Conservation (phyloP, 306 rosid genomes). For the Dryas drummondii region DNA sequence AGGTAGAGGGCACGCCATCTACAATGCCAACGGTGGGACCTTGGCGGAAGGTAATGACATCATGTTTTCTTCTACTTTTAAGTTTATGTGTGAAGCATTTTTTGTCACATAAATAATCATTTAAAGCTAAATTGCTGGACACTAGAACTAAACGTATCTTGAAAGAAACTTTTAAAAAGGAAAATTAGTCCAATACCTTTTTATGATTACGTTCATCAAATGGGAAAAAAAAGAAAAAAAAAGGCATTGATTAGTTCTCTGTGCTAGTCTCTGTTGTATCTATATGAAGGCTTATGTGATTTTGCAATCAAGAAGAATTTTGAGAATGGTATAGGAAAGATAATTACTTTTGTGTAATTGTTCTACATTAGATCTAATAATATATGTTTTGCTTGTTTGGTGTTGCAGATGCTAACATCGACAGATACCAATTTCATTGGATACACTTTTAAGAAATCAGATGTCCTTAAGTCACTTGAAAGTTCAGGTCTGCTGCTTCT, state of each 20-base stretch:
- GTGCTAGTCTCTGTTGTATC: background rate
- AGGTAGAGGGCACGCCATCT: constrained; percentile 84
- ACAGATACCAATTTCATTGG: constrained; percentile 97
- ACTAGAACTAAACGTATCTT: too few relatives aligned
- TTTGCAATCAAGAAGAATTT: background rate
- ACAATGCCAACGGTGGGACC: constrained; percentile 82
- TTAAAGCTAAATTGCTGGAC: too few relatives aligned
- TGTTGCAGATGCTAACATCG: constrained; percentile 90
- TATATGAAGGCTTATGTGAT: background rate
- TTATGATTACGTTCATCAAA: too few relatives aligned
- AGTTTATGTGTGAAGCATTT: background rate
- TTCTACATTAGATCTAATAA: background rate
- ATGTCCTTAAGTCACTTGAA: constrained; percentile 76
- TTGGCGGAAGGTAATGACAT: constrained; percentile 84
- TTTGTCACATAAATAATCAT: background rate
- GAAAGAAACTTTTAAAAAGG: too few relatives aligned
- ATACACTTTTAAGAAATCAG: constrained; percentile 87
- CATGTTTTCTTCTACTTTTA: background rate
- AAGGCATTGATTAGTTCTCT: background rate
- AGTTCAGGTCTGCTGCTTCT: constrained; percentile 59
- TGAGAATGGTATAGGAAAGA: background rate
- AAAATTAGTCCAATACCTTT: too few relatives aligned
- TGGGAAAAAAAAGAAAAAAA: too few relatives aligned
- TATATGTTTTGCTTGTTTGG: background rate
- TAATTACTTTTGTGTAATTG: too few relatives aligned